Evolutionary conservation across 2,329 filamentous ascomycete species (phyloP), one percentile per base, ranked within the genome.

Genomic region (Penicillium sp.): DNA sequence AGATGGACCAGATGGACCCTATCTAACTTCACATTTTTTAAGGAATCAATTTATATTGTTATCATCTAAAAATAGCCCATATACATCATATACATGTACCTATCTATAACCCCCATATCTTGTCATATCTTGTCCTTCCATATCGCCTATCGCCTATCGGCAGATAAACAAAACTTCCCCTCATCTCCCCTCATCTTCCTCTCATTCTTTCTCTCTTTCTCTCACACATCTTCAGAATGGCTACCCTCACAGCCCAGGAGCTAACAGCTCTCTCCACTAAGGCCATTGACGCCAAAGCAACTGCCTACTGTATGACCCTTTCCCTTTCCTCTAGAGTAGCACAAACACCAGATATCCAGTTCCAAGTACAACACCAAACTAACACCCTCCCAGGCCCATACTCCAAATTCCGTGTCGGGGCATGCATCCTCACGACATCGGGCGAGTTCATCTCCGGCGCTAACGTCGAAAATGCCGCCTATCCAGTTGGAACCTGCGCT

Each of bases 401-500:
- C 81, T 96, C 91, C 68, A 84, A 88, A 59, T 99, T 97, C 82
- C 90, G 88, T 62, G 94, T 99, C 61, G 94, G 94, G 61, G 88
- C 90, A 49, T 87, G 89, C 35, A 77, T 97, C 60, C 86, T 97
- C 61, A 82, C 85, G 7, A 61, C 75, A 12, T 76, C 81, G 31
- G 83, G 82, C 3, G 74, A 77, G 57, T 85, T 82, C 65, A 81
- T 92, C 57, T 79, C 83, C 45, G 94, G 94, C 54, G 92, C 90
- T 61, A 96, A 96, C 72, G 86, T 97, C 61, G 94, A 99, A 78
- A 97, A 97, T 73, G 93, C 91, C 1, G 81, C 89, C 29, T 97
- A 96, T 73, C 93, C 94, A 0, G 93, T 97, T 6, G 91, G 91
- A n/a, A 96, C 90, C 3, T 97, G 94, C 75, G 94, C 94, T 15